These are phyloP conservation scores for Lactarius indigo DNA, from an alignment of 768 basidiomycete genomes.

Conservation along the genomic window DNA sequence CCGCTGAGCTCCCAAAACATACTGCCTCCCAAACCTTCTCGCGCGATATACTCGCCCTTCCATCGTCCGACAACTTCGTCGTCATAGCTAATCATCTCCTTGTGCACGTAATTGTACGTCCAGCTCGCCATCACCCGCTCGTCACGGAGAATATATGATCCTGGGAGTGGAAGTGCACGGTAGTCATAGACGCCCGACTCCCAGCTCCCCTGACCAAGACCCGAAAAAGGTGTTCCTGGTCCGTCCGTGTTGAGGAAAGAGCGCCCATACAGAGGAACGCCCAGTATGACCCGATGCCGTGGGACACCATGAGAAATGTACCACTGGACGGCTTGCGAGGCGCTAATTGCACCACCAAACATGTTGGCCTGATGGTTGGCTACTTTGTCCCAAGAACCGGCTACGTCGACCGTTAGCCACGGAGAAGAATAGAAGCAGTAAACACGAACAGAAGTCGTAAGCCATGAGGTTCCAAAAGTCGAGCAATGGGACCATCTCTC, in stretches of 20 bases:
- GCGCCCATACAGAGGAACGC: constrained; percentile 91
- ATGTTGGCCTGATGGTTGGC: constrained; percentile 88
- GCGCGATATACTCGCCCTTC: constrained; percentile 80
- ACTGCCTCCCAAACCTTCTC: constrained; percentile 76
- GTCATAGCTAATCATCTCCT: constrained; percentile 85
- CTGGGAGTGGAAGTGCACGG: constrained; percentile 78
- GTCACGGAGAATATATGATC: constrained; percentile 63
- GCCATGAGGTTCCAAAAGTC: constrained; percentile 99
- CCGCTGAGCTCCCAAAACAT: constrained; percentile 96
- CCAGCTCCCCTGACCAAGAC: constrained; percentile 87
- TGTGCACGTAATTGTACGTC: constrained; percentile 68
- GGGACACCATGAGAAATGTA: constrained; percentile 71
- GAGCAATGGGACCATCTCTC: constrained; percentile 83
- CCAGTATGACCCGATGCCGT: constrained; percentile 79
- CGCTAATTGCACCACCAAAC: constrained; percentile 62
- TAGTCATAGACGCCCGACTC: constrained; percentile 93
- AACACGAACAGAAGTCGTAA: constrained; percentile 68
- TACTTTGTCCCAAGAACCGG: constrained; percentile 70
- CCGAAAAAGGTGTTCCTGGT: constrained; percentile 73
- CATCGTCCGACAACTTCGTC: constrained; percentile 58
- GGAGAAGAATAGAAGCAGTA: constrained; percentile 1
- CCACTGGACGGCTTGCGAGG: constrained; percentile 60
- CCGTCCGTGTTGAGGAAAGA: constrained; percentile 85
- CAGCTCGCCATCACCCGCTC: constrained; percentile 71
- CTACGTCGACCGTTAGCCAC: constrained; percentile 34